Evolutionary conservation across 2,329 filamentous ascomycete species (phyloP), one percentile per base, ranked within the genome.

Genomic region (Penicillium polonicum): DNA sequence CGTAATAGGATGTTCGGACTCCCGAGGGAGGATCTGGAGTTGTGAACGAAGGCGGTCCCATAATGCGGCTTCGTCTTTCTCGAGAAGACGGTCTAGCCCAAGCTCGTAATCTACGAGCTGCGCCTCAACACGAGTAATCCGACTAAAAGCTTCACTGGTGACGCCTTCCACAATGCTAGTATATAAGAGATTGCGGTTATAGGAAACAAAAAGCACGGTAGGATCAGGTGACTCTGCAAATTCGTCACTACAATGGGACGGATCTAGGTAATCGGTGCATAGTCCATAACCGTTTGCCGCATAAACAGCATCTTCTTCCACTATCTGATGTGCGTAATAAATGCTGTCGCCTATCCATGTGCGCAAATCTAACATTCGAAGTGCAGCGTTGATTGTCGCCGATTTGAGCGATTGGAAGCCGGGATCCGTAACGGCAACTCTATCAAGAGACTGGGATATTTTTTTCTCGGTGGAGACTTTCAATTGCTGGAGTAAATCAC

Each of bases 221-320:
- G 38, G n/a, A 39, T 6, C 12, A 7, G 42, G 3, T n/a, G 33
- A 27, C 7, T 17, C 27, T 9, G 45, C 42, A 52, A 60, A 52
- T 44, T 57, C 53, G 4, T 49, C 43, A 6, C 1, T 19, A n/a
- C 57, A 61, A 17, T 59, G 4, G 36, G 27, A 61, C 2, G 23
- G 42, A 61, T 61, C 48, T 5, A 49, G 42, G 38, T 61, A 55
- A 25, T 55, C 27, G 29, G 15, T 41, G 43, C 52, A 59, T 29
- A 59, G 48, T 27, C 56, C 49, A 21, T 50, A 54, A n/a, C 53
- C 60, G 25, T 52, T 55, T 25, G 53, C 54, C 25, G 42, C 57
- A 49, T 60, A 60, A 33, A 57, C 38, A 52, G 53, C 54, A 57
- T 61, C 49, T 39, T 17, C 53, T 48, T 61, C 57, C n/a, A 44